Evolutionary conservation across 2,329 filamentous ascomycete species (phyloP), one percentile per base, ranked within the genome.

Genomic region (Fusarium liriodendri): DNA sequence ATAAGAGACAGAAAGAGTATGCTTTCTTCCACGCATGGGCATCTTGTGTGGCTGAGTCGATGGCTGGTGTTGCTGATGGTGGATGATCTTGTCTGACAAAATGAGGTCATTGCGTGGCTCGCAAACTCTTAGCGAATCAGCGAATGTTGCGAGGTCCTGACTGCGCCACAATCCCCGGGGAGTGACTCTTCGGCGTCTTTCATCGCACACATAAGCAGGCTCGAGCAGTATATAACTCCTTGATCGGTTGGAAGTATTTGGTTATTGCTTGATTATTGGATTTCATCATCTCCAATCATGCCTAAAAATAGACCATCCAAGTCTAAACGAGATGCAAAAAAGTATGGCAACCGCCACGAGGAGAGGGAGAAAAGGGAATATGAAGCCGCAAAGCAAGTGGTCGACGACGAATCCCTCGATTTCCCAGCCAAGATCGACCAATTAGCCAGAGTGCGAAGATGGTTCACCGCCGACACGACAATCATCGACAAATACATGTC

Each of bases 251-350:
- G 16, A 14, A 13, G n/a, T 29, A 10, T 11, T 10, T 22, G 20
- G 6, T 3, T 35, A 8, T n/a, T 14, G 27, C 54, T 27, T 38
- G 22, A 22, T 4, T 22, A 38, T 8, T 6, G n/a, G 6, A 11
- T 7, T 27, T 14, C 14, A 8, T 11, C 20, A 22, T 14, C 20
- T 18, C 33, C 14, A n/a, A 35, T 2, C 13, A 69, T 69, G 63
- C 63, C 69, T 0, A 68, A 64, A 4, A 71, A 71, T 2, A 71
- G 69, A 1, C 68, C 32, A 1, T 63, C 57, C 0, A 38, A 68
- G 8, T 14, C 40, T 4, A 71, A 60, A 10, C 32, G 69, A 20
- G 37, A 63, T 0, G 1, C 7, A 1, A 29, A 27, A 33, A 61
- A 58, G 25, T 38, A 25, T 16, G 22, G 20, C 3, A 27, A n/a